Base-by-base conservation (phyloP, 495 filamentous ascomycete genomes). In the Aspergillus campestris region DNA sequence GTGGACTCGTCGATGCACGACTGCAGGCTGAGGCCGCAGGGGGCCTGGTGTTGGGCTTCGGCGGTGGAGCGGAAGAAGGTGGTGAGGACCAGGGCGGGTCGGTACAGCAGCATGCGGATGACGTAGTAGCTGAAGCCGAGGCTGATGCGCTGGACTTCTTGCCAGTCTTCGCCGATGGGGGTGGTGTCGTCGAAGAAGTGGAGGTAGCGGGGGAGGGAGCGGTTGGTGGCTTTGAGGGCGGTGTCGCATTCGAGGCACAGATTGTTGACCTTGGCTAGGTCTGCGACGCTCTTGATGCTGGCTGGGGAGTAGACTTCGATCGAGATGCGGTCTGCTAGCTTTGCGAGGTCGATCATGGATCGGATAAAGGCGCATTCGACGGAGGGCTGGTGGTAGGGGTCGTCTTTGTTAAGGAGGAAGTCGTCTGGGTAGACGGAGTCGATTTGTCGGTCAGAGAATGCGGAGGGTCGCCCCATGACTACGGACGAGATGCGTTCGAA, bases 391-490 rank as follows among this genome's bases (percentile, higher is more conserved):
- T 45, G 42, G 8, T 34, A 40, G 1, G 9, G 36, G 3, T 45
- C 31, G 7, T 50, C 42, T n/a, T 13, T 38, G 40, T 33, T 29
- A 10, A 10, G 11, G 8, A 35, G 31, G 2, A 45, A 33, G 27
- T 50, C 42, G 18, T 50, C 41, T 6, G 48, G 48, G n/a, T 50
- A 50, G 8, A 41, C 41, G 4, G 37, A 41, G 42, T 50, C 48
- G 31, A 50, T 50, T 15, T 50, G 48, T 9, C 31, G 39, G 9
- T 50, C 48, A 12, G 37, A 40, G 8, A 50, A 34, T 8, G 35
- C 38, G 32, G 48, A 50, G 1, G 48, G 48, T 2, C 48, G 48
- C 6, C 48, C 48, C 42, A 36, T 40, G 18, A 42, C 40, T 3
- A 50, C 30, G 9, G 48, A 44, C n/a, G 42, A 50, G 7, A 50